These are phyloP conservation scores for Verticillium dahliae DNA, from an alignment of 2,329 filamentous ascomycete genomes.

Conservation along the genomic window DNA sequence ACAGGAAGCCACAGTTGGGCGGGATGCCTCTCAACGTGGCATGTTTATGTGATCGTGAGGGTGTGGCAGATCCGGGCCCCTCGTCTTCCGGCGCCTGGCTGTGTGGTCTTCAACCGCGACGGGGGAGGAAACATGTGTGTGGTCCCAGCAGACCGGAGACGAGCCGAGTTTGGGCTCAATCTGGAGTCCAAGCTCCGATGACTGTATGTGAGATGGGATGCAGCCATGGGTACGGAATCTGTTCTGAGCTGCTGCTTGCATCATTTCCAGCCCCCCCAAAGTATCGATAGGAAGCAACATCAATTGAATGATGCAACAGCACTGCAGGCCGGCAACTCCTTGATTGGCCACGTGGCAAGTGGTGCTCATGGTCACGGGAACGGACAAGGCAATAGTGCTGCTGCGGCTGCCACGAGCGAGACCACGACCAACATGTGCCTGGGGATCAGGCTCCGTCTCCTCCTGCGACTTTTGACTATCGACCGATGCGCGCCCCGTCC, in stretches of 20 bases:
- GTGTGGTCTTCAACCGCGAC: not conserved
- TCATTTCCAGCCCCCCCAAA: not conserved
- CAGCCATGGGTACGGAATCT: not conserved
- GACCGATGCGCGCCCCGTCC: not conserved
- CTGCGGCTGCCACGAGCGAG: not conserved
- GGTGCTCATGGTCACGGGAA: not conserved
- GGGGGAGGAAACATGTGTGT: not conserved
- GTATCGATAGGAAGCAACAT: not conserved
- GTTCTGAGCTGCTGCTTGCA: not conserved
- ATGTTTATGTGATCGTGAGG: not conserved
- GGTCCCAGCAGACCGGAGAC: not conserved
- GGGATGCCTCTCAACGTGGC: not conserved
- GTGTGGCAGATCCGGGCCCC: not conserved
- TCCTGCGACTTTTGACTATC: not conserved
- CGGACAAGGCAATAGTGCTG: too few relatives aligned
- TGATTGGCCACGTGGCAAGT: not conserved
- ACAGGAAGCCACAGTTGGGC: not conserved
- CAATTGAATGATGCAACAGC: not conserved
- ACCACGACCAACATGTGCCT: not conserved
- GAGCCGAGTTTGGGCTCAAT: not conserved
- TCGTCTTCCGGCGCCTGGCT: not conserved
- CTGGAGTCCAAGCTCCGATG: not conserved
- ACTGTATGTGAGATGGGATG: not conserved
- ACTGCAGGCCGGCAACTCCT: not conserved
- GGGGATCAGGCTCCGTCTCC: not conserved